Conservation (phyloP, 768 basidiomycete genomes). For the Hericium rajendrae region DNA sequence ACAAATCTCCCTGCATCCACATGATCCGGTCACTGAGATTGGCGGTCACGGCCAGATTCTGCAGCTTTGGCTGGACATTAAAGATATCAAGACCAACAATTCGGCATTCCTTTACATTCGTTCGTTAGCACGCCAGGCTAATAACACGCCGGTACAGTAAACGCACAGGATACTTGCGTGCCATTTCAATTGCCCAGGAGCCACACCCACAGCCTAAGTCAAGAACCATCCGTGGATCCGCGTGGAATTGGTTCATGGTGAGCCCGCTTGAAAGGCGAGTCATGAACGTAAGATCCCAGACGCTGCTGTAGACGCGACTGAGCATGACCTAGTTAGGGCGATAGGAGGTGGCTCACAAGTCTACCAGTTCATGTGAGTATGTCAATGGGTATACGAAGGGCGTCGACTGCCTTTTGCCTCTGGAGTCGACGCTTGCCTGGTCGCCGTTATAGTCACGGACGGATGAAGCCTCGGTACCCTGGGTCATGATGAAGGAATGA, state of each 20-base stretch:
- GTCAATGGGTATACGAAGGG: neutral
- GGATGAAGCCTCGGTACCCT: neutral
- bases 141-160: neutral
- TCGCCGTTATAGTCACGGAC: neutral
- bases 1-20: slow-evolving; percentile 8
- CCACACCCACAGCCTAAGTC: slow-evolving; percentile 70
- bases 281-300: slow-evolving; percentile 65
- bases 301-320: slow-evolving; percentile 36
- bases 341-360: slow-evolving; percentile 2
- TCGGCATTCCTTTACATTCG: neutral
- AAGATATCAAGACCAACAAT: neutral
- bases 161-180: slow-evolving; percentile 54
- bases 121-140: too few species aligned
- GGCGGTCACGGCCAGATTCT: neutral
- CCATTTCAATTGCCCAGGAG: slow-evolving; percentile 63
- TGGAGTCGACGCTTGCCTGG: neutral
- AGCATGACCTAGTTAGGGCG: neutral
- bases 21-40: slow-evolving; percentile 3
- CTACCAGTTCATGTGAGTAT: slow-evolving; percentile 1
- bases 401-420: neutral
- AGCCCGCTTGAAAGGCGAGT: slow-evolving; percentile 36
- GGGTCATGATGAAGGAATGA: neutral
- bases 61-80: neutral
- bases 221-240: slow-evolving; percentile 43
- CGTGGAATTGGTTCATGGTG: slow-evolving; percentile 44